Evolutionary conservation across 2,329 filamentous ascomycete species (phyloP), one percentile per base, ranked within the genome.

Genomic region (Elsinoe arachidis): DNA sequence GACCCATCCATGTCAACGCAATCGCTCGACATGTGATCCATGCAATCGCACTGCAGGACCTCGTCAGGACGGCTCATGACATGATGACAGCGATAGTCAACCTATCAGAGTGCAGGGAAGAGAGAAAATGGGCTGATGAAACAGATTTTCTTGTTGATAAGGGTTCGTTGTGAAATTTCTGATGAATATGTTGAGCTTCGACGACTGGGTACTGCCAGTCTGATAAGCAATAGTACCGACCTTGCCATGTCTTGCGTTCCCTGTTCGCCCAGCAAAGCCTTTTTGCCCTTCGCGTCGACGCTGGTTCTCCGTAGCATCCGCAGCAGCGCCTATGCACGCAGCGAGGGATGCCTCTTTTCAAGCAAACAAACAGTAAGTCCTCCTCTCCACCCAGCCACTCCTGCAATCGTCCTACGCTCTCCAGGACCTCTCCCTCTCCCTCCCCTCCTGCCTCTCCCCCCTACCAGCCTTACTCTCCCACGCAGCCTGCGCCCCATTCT

Each of bases 401-500:
- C 47, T 37, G 30, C 34, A 34, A n/a, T 53, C n/a, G 11, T 53
- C 26, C 49, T 53, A 53, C 21, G 49, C 49, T 34, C 34, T 53
- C 49, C 26, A 53, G 17, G 33, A 6, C n/a, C 53, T 55, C n/a
- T 43, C 37, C 39, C 38, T 14, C 30, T 43, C 37, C 39, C 38
- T 14, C 30, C 54, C 23, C 21, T 37, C 37, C 9, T 21, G 11
- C 26, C 23, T 26, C 54, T 46, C 41, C 12, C n/a, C 5, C 33
- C 54, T 21, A 51, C 26, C 26, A 51, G 30, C 12, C 26, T 51
- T 51, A 30, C 34, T 51, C 38, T 55, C 54, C 54, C 54, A 56
- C 3, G 54, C 54, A 30, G 54, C 54, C 41, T 56, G 54, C 15
- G 54, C 54, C 35, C 54, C 54, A 14, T 47, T 56, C 43, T 37